Conservation (phyloP, 805 yeast species). For the Metschnikowia drakensbergensis region DNA sequence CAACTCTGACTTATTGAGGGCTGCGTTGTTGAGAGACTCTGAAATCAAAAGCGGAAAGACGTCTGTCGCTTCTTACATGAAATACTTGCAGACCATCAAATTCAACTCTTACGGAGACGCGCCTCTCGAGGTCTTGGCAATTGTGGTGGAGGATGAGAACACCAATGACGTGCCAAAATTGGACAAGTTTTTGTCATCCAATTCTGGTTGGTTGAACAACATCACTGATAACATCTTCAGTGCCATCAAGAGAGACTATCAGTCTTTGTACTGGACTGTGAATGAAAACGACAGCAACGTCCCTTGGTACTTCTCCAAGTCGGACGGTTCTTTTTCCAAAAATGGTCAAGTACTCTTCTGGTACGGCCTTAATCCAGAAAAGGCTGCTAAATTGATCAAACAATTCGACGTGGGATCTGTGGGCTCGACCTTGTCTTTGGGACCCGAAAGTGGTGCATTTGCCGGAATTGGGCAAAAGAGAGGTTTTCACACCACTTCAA, state of each 20-base stretch:
- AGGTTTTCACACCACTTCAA: conserved; percentile 31
- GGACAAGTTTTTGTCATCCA: conserved; percentile 82
- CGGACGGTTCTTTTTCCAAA: conserved; percentile 90
- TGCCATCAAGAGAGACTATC: conserved; percentile 70
- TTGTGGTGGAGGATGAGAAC: conserved; percentile 54
- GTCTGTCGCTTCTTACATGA: conserved; percentile 79
- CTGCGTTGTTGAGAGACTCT: conserved; percentile 72
- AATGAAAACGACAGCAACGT: conserved; percentile 87
- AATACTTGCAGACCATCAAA: conserved; percentile 54
- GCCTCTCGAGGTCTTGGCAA: conserved; percentile 90
- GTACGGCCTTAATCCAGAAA: conserved; percentile 78
- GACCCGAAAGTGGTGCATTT: conserved; percentile 47
- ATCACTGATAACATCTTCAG: conserved; percentile 93
- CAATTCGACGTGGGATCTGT: conserved; percentile 38
- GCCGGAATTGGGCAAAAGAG: conserved; percentile 47
- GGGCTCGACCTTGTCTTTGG: conserved; percentile 34
- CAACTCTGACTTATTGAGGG: conserved; percentile 72
- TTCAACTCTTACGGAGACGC: conserved; percentile 91
- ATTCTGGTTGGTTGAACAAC: conserved; percentile 95
- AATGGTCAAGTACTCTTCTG: conserved; percentile 90
- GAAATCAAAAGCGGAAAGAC: conserved; percentile 65
- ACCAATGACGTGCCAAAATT: conserved; percentile 52
- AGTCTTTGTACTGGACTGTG: conserved; percentile 80
- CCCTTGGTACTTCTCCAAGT: conserved; percentile 85
- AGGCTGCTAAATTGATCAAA: conserved; percentile 60